Conservation (phyloP, 768 basidiomycete genomes). For the Chiua virens region DNA sequence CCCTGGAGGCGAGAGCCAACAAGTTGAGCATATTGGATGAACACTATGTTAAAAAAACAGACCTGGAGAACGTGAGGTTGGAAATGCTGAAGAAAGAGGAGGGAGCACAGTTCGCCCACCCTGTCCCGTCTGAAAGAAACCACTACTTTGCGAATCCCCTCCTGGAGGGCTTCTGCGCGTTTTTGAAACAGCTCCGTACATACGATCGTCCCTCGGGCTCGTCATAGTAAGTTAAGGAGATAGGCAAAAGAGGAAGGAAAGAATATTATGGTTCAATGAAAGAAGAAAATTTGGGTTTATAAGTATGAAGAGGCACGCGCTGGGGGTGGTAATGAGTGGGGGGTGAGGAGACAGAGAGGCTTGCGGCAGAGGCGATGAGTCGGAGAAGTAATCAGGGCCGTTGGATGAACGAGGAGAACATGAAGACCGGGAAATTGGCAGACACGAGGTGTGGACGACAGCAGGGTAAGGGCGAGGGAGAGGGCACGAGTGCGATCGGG, state of each 20-base stretch:
- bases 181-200: conserved; percentile 63
- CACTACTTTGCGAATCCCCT: conserved; percentile 58
- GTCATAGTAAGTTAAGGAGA: conserved; percentile 63
- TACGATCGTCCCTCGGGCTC: conserved; percentile 69
- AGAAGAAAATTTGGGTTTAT: conserved; percentile 56
- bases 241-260: conserved; percentile 55
- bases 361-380: conserved; percentile 40
- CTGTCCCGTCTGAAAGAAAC: conserved; percentile 77
- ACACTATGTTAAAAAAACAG: conserved; percentile 62
- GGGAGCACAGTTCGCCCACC: conserved; percentile 88
- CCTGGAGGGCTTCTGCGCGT: conserved; percentile 64
- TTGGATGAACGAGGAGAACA: conserved; percentile 48
- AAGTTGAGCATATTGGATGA: conserved; percentile 57
- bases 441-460: conserved; percentile 50
- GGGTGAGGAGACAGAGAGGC: conserved; percentile 29
- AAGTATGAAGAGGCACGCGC: conserved; percentile 43
- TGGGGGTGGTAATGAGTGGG: conserved; percentile 45
- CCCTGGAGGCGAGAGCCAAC: conserved; percentile 55
- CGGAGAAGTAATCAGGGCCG: conserved; percentile 42
- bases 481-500: conserved; percentile 33
- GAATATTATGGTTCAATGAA: conserved; percentile 44
- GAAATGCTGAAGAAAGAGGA: conserved; percentile 82
- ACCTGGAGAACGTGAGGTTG: conserved; percentile 90
- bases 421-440: conserved; percentile 41
- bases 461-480: conserved; percentile 37